A percentile compares a stretch with the other conserved stretches of the same genome.
Evolutionary conservation across 164 flowering plant species (phyloP).

Genomic region (Platanus orientalis): DNA sequence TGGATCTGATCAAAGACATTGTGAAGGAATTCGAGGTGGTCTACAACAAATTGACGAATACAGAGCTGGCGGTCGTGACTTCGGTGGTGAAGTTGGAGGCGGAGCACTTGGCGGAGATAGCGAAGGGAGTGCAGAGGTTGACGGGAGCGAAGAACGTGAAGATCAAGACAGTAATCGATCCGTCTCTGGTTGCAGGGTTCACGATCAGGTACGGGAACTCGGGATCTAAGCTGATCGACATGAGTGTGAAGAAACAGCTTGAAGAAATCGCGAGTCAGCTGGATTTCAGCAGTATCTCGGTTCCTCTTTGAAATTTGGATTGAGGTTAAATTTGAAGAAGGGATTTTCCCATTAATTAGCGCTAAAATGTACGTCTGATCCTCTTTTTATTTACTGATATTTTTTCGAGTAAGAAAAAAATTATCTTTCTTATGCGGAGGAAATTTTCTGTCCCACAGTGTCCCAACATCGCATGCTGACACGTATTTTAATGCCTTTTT

Average conservation of each 20-base stretch:
- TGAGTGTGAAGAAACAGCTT: conserved; percentile 96
- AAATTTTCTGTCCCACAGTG: no score
- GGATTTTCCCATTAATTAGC: no score
- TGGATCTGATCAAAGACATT: conserved; percentile 54
- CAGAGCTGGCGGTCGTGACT: conserved; percentile 74
- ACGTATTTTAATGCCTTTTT: no score
- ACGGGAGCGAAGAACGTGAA: conserved; percentile 85
- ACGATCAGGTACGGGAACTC: conserved; percentile 72
- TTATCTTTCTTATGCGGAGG: no score
- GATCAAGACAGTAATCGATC: conserved; percentile 75
- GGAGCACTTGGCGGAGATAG: conserved; percentile 86
- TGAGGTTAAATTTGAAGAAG: no score
- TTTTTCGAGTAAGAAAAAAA: no score
- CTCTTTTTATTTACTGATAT: no score
- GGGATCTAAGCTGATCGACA: conserved; percentile 78
- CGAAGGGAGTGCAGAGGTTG: conserved; percentile 75
- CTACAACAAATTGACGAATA: conserved; percentile 62
- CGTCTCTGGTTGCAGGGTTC: conserved; percentile 82
- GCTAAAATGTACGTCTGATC: no score
- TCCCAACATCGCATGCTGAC: no score
- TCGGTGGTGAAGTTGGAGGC: conserved; percentile 81
- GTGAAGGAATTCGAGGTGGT: conserved; percentile 66
- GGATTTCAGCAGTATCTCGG: conserved; percentile 53
- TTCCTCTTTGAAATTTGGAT: conserved; percentile 29
- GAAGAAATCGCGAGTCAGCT: conserved; percentile 73